Evolutionary conservation across 352 stramenopile genomes (phyloP).

Genomic region (Phytophthora macrochlamydospora): DNA sequence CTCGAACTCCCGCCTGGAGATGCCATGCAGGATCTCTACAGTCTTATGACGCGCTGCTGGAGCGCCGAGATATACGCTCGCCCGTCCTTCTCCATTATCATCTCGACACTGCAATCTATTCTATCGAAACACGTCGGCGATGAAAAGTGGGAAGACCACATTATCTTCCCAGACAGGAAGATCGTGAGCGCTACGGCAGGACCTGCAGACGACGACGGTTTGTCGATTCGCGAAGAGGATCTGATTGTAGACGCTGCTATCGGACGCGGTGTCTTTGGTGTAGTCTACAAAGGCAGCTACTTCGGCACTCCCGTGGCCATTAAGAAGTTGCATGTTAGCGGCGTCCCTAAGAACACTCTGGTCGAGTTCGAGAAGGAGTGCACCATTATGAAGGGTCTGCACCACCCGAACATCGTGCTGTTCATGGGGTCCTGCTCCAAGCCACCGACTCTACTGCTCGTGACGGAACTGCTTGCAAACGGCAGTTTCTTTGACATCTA

Average conservation of each 20-base stretch:
- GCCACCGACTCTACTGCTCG: constrained; percentile 94
- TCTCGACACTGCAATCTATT: constrained; percentile 73
- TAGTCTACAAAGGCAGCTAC: constrained; percentile 87
- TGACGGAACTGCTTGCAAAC: constrained; percentile 93
- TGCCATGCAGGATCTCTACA: constrained; percentile 69
- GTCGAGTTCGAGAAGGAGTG: constrained; percentile 86
- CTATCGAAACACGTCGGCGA: constrained; percentile 71
- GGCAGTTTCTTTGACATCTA: constrained; percentile 90
- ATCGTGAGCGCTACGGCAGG: constrained; percentile 58
- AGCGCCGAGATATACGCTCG: constrained; percentile 66
- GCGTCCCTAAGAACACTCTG: constrained; percentile 83
- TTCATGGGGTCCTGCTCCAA: constrained; percentile 98
- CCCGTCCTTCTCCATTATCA: constrained; percentile 85
- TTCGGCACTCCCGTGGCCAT: constrained; percentile 84
- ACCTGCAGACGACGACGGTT: constrained; percentile 58
- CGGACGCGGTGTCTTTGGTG: constrained; percentile 77
- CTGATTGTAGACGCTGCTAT: constrained; percentile 74
- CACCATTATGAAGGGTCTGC: constrained; percentile 88
- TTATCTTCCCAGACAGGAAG: constrained; percentile 83
- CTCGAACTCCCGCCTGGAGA: constrained; percentile 53
- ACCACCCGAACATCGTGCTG: constrained; percentile 98
- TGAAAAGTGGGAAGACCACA: constrained; percentile 85
- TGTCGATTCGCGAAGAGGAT: constrained; percentile 83
- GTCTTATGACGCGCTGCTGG: constrained; percentile 84
- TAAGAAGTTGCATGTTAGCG: constrained; percentile 84